phyloP scores from a whole-genome alignment of 2,329 filamentous ascomycete genomes.

The Aspergillus flavus region DNA sequence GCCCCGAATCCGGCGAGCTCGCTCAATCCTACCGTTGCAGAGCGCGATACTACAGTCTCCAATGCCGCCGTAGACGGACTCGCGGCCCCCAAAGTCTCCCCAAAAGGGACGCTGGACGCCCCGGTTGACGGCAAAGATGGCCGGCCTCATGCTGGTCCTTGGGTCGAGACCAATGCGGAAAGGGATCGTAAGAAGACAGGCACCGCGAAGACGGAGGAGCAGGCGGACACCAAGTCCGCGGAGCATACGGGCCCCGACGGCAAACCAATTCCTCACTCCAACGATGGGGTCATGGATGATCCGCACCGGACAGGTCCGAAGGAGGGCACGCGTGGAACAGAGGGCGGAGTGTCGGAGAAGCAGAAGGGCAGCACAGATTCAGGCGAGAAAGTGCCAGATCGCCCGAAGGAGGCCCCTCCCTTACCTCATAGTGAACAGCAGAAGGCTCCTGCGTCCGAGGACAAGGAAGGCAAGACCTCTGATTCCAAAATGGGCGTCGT shows the following conservation, averaged over 20 bases:
- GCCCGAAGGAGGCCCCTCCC: slow-evolving; percentile 82
- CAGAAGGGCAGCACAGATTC: slow-evolving; percentile 72
- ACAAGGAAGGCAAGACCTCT: slow-evolving; percentile 38
- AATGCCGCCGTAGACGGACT: slow-evolving; percentile 22
- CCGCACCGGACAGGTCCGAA: slow-evolving; percentile 74
- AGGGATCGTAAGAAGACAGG: slow-evolving; percentile 47
- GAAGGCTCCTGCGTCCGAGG: slow-evolving; percentile 54
- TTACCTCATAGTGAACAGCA: slow-evolving; percentile 79
- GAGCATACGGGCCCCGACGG: slow-evolving; percentile 46
- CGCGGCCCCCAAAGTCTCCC: slow-evolving; percentile 26
- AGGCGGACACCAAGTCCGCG: slow-evolving; percentile 27
- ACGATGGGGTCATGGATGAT: slow-evolving; percentile 91
- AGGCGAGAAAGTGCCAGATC: slow-evolving; percentile 74
- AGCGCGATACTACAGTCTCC: slow-evolving; percentile 10
- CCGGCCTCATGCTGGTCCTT: slow-evolving; percentile 86
- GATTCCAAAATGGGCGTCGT: slow-evolving; percentile 50
- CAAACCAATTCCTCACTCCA: slow-evolving; percentile 53
- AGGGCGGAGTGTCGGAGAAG: slow-evolving; percentile 87
- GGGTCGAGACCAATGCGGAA: slow-evolving; percentile 54
- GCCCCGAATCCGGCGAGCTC: slow-evolving; percentile 17
- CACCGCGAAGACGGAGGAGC: slow-evolving; percentile 38
- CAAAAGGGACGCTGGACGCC: slow-evolving; percentile 71
- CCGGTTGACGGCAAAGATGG: slow-evolving; percentile 93
- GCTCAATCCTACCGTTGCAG: slow-evolving; percentile 17
- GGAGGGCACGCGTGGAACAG: slow-evolving; percentile 83